Evolutionary conservation across 1,284 basidiomycete species (phyloP), one percentile per base, ranked within the genome.

Genomic region (Boletus calvinii): DNA sequence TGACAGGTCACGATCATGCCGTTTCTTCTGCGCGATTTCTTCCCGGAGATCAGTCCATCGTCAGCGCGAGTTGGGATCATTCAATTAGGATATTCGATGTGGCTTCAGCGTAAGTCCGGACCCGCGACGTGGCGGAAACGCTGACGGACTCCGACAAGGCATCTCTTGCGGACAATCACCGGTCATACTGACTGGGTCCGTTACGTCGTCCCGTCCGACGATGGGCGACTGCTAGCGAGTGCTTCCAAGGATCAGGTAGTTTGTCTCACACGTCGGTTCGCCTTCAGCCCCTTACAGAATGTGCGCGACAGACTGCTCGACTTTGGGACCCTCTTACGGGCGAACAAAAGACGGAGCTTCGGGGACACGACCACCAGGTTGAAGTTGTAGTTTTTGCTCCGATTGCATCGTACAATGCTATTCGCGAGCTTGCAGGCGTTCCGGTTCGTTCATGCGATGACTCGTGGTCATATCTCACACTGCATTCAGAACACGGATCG

Each of bases 1-100:
- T 96, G 47, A 85, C 89, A 54, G 94, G 92, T 1, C 93, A 96
- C 65, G 93, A 96, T 67, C 94, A 96, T 68, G 87, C 90, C 17
- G 88, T 96, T 36, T 94, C 92, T 9, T 83, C 83, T 17, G 92
- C 89, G 2, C 79, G 85, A 12, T 96, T 95, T 65, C 76, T 94
- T 64, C 91, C 91, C 0, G 87, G 88, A 18, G 93, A 93, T 65
- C 87, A 88, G 64, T 79, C 80, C 57, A 80, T 96, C 55, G 84
- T 94, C 53, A 91, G 87, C 44, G 90, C 92, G 1, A 93, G 91
- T 66, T 77, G 94, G 65, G 93, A 96, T 68, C 82, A 84, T 72
- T 90, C 90, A 3, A 91, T 96, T 55, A 78, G 87, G 61, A 76
- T 96, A 47, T 96, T 92, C 79, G 89, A 95, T 67, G 83, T 95